Evolutionary conservation across 2,329 filamentous ascomycete genomes (phyloP), one percentile per base, ranked within the genome.

Genomic region (Pestalotiopsis sp.): DNA sequence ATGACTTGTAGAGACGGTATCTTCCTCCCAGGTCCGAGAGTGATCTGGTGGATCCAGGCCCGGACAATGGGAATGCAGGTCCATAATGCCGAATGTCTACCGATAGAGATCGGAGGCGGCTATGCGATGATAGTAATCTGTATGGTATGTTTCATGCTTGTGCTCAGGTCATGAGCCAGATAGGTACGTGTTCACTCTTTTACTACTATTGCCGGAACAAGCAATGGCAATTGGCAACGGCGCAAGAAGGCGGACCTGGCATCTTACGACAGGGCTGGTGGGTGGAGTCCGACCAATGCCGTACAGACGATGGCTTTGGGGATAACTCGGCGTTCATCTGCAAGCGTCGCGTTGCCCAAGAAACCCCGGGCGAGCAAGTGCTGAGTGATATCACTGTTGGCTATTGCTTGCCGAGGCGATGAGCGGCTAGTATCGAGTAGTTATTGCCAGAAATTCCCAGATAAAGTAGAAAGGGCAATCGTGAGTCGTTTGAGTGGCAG

Each of bases 321-420:
- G 62, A 65, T 65, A 65, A 38, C 56, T 65, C 62, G 62, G 62
- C 62, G 27, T 65, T 52, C 62, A 4, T 17, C 40, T 40, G 62
- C 45, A 4, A 36, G n/a, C 45, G 20, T 2, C 6, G 6, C 20
- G 14, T 20, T 9, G 45, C 17, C 45, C 45, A 52, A 17, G 45
- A 17, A 20, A 52, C 45, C 45, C 17, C 11, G 6, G 17, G 17
- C 45, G 6, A 52, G 6, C 17, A n/a, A 52, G 45, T n/a, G 45
- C 45, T 52, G 45, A 52, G 20, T 27, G 17, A 23, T 27, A 60
- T 52, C 17, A n/a, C 7, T 4, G 6, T 9, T 52, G 20, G 17
- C 20, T 23, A 20, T n/a, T 52, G 9, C 45, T 52, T 52, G 17
- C 45, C 45, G 45, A 20, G 45, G 45, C 20, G 20, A 52, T 23